Conservation (phyloP, 352 stramenopile genomes). For the Phytophthora pistaciae region DNA sequence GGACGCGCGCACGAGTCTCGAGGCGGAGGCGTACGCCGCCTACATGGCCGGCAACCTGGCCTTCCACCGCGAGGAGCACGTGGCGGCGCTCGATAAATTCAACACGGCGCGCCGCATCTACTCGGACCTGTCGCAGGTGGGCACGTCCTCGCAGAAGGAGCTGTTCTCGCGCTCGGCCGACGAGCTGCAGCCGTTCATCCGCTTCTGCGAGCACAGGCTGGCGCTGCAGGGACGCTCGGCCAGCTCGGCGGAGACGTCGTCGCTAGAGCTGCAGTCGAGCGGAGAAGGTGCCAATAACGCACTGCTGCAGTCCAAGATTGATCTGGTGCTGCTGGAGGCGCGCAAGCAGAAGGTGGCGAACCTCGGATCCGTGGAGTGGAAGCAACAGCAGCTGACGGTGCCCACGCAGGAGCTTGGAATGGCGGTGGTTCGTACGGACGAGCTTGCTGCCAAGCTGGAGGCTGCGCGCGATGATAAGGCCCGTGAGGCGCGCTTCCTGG, state of each 20-base stretch:
- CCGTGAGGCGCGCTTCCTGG: constrained; percentile 72
- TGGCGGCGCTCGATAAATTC: constrained; percentile 84
- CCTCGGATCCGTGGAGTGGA: constrained; percentile 84
- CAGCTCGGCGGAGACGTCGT: constrained; percentile 38
- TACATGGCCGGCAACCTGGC: constrained; percentile 91
- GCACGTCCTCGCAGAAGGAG: constrained; percentile 84
- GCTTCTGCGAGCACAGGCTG: constrained; percentile 87
- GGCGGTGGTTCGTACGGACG: constrained; percentile 76
- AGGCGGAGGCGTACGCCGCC: constrained; percentile 89
- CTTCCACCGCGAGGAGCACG: constrained; percentile 90
- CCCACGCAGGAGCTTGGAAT: constrained; percentile 78
- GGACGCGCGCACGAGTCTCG: constrained; percentile 89
- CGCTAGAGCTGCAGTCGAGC: constrained; percentile 63
- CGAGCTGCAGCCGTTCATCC: constrained; percentile 86
- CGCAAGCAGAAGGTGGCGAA: constrained; percentile 88
- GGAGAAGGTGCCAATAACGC: constrained; percentile 79
- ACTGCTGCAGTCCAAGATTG: constrained; percentile 87
- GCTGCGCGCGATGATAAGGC: constrained; percentile 68
- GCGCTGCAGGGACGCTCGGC: constrained; percentile 64
- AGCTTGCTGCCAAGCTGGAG: constrained; percentile 72
- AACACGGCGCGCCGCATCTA: constrained; percentile 86
- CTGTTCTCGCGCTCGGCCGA: constrained; percentile 75
- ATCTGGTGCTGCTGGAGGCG: constrained; percentile 82
- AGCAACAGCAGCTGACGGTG: constrained; percentile 78
- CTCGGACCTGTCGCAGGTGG: constrained; percentile 82